Evolutionary conservation across 2,329 filamentous ascomycete genomes (phyloP), one percentile per base, ranked within the genome.

Genomic region (Microdochium paspali): DNA sequence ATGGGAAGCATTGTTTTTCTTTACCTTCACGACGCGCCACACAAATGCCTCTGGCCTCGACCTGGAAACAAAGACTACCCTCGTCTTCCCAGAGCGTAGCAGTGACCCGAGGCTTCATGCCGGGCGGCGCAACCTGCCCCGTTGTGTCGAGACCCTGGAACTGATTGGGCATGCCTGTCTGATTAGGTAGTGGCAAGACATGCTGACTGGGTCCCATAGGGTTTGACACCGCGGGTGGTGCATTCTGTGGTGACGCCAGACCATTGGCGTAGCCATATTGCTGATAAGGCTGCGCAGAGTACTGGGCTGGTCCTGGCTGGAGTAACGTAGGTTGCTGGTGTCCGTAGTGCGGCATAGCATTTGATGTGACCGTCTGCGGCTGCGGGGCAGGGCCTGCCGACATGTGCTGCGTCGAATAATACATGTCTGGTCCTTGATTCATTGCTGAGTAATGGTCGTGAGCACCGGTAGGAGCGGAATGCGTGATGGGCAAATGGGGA

Each of bases 1-100:
- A 18, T 3, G 18, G 20, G 35, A 40, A n/a, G 35, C 6, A 7
- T 20, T 46, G 44, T 51, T 42, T 50, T 15, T 69, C 40, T 50
- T 15, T 69, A 93, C 89, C 90, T 79, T 97, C 91, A 63, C 93
- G 79, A 55, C 93, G 81, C 46, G 91, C 91, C 49, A 97, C 93
- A 64, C 93, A 98, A 46, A 98, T 91, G 44, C 91, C 91, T 56
- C 93, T 85, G 3, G 93, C 91, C 66, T 97, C 93, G 1, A 97
- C 93, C 64, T 97, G 93, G 63, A 97, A 98, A 69, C 93, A 98
- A 25, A 97, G 73, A 62, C 90, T 97, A 28, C 93, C 93, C 62
- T 98, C 93, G 56, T 98, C 93, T 71, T 97, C 93, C 93, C 93
- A 98, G 23, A 98, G 67, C 0, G 93, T 98, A 9, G 93, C 93